These are phyloP conservation scores for Podospora comata DNA, from an alignment of 495 filamentous ascomycete genomes.

Conservation along the genomic window DNA sequence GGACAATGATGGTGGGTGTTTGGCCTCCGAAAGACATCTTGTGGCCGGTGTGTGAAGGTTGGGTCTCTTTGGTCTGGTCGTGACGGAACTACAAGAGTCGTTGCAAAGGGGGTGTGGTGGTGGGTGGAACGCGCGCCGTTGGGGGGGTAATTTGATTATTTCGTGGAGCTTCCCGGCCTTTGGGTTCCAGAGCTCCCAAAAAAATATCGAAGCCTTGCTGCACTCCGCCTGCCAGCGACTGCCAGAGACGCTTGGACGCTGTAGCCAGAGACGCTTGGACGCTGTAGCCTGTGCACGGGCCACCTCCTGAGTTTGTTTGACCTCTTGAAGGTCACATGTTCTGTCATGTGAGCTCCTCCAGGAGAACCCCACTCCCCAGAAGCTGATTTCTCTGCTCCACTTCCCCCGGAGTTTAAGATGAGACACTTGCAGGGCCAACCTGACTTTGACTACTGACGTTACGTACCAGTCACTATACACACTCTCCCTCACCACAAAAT, in stretches of 20 bases:
- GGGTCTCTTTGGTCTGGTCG: constrained; percentile 8
- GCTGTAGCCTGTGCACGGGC: constrained; percentile 12
- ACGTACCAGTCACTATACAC: neutral
- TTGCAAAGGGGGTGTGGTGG: constrained; percentile 6
- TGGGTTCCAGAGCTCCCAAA: constrained; percentile 1
- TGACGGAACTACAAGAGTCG: constrained; percentile 19
- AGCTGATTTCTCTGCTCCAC: neutral
- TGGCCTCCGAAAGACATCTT: constrained; percentile 96
- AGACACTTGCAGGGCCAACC: neutral
- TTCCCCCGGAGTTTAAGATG: neutral
- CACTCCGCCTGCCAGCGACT: neutral
- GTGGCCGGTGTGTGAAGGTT: constrained; percentile 11
- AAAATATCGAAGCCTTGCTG: constrained; percentile 24
- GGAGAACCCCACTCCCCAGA: neutral
- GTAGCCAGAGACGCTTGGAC: constrained; percentile 4
- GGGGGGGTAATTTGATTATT: constrained; percentile 4
- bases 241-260: neutral
- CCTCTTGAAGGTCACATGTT: neutral
- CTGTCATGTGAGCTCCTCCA: neutral
- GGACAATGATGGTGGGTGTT: constrained; percentile 96
- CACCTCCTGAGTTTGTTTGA: neutral
- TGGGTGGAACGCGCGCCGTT: constrained; percentile 8
- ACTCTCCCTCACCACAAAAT: too few species aligned
- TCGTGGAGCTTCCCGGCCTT: constrained; percentile 6
- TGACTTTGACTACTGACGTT: neutral